Evolutionary conservation across 768 basidiomycete species (phyloP).

Genomic region (Hericium rajendrae): DNA sequence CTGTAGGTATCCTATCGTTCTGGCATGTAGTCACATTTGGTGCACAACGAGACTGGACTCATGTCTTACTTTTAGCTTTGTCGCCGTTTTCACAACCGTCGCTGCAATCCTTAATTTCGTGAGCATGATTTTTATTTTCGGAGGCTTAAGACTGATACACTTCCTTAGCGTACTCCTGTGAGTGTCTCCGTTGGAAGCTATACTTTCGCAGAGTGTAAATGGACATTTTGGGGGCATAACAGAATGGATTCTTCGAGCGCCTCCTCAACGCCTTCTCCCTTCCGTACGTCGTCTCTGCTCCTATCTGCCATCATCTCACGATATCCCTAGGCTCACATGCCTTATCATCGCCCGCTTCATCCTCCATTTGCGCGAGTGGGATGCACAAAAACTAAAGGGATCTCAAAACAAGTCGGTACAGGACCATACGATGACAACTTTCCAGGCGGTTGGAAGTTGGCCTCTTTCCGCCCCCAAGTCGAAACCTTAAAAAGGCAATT

Average conservation of each 20-base stretch:
- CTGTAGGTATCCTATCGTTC: background rate
- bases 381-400: background rate
- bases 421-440: background rate
- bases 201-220: background rate
- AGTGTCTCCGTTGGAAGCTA: background rate
- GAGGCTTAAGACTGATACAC: background rate
- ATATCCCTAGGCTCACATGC: conserved; percentile 1
- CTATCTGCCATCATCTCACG: background rate
- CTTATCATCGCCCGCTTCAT: conserved; percentile 7
- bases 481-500: no score
- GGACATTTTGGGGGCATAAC: background rate
- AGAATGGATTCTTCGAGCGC: background rate
- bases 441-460: background rate
- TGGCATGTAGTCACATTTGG: background rate
- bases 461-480: no score
- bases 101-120: background rate
- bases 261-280: background rate
- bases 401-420: background rate
- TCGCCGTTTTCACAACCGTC: background rate
- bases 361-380: conserved; percentile 7
- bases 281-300: background rate
- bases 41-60: background rate
- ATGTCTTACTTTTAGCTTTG: background rate
- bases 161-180: background rate
- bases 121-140: background rate